Evolutionary conservation across 805 yeast species (phyloP), one percentile per base, ranked within the genome.

Genomic region (Phaffomyces antillensis): DNA sequence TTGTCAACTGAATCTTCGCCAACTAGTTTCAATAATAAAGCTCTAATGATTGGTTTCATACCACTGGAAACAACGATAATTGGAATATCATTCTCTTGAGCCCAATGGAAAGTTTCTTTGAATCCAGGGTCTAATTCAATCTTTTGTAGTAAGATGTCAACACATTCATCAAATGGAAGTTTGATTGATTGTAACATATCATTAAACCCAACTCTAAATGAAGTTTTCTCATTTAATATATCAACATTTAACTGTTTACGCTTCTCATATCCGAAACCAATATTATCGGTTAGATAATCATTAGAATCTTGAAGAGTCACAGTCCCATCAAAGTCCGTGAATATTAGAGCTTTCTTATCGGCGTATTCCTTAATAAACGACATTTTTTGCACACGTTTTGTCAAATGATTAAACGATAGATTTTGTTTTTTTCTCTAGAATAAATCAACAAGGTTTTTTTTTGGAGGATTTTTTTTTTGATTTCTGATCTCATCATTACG

Each of bases 251-350:
- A 70, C 28, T 67, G 79, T 45, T 71, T 66, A 54, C 99, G 77
- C 51, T 73, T 72, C 25, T 72, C 79, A 40, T 69, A 67, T 4
- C 98, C 98, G 63, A 88, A 84, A 4, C 99, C 99, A 20, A 84
- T 70, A 55, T 77, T 78, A 62, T 93, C 98, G 9, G 97, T 90
- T 51, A 93, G 69, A 62, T 73, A 85, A 64, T 93, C 98, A 63
- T 93, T 93, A 48, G 96, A 86, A 64, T 93, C 99, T 63, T 91
- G 95, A 48, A 86, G 69, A 12, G 99, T 93, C 52, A 93, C 93
- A 2, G 99, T 93, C 26, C 99, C 99, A 63, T 93, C 99, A 79
- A 95, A 93, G 64, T 93, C 99, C 37, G 97, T 86, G 71, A 93
- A 93, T 37, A 93, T 84, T 58, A 93, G 88, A 39, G 95, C 91